Base-by-base conservation (phyloP, 257 asterid genomes). In the Penstemon newberryi region DNA sequence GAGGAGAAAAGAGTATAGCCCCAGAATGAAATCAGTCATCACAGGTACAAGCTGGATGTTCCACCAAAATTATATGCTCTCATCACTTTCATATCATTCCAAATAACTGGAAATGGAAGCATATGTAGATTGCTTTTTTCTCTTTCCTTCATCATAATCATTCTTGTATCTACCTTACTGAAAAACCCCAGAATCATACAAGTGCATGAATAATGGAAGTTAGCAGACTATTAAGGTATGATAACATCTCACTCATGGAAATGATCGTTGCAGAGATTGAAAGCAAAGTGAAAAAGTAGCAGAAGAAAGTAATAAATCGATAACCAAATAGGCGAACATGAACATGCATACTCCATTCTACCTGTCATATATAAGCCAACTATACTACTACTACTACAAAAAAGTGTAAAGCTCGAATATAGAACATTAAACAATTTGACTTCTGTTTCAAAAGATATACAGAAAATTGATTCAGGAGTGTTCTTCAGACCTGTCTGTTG, bases 401-500 rank as follows among this genome's bases (percentile, higher is more conserved):
- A 59, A 43, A 12, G 8, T 3, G 37, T 36, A 44, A 44, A 42
- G 9, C 3, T 19, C 19, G 15, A 8, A 11, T 10, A 59, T 43
- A 9, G 8, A 69, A 47, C 18, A 25, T 25, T 25, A 25, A 1
- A 25, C 33, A 1, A 25, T 25, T 2, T 25, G 33, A 25, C 33
- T 25, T 38, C 7, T 11, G 15, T 44, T 4, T 4, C 3, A 39
- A 4, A 13, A 38, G 47, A 25, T 25, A 25, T 2, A 25, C 3
- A 44, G 13, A 8, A 46, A 33, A 6, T 37, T 36, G 4, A 65
- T 54, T 39, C 46, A 5, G 44, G 3, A 51, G 58, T 42, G 65
- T 10, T 60, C 70, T 60, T 2, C 66, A 45, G 63, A 83, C 84
- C 75, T 71, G 74, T 69, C 3, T 46, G 42, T 33, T 53, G 79